Evolutionary conservation across 371 early-diverging fungal genomes (phyloP).

Genomic region (Cladochytrium tenue): DNA sequence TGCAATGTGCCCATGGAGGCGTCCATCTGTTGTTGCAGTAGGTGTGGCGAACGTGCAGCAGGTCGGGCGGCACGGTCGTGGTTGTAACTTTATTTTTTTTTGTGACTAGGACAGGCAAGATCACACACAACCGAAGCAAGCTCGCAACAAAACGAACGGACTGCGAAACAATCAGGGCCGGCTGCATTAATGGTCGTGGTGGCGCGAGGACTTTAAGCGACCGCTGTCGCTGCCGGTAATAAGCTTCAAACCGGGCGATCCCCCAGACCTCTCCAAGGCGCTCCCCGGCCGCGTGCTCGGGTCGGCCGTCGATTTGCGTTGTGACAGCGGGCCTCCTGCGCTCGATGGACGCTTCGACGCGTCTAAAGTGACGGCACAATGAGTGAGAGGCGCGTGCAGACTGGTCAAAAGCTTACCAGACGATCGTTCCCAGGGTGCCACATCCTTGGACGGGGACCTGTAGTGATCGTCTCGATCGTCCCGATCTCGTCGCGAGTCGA

Average conservation of each 20-base stretch:
- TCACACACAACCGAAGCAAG: too few species aligned
- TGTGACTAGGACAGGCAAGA: too few species aligned
- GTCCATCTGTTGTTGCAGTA: too few species aligned
- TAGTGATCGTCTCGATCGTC: not conserved
- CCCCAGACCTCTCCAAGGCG: not conserved
- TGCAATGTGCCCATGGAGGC: conserved; percentile 2
- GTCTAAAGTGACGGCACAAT: not conserved
- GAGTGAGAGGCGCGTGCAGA: not conserved
- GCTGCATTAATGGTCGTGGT: too few species aligned
- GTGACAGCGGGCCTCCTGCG: not conserved
- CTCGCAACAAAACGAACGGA: too few species aligned
- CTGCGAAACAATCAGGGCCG: too few species aligned
- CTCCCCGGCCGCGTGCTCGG: not conserved
- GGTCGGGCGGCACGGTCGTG: too few species aligned
- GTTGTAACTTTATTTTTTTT: too few species aligned
- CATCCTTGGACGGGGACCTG: not conserved
- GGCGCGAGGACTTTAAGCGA: too few species aligned
- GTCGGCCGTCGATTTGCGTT: not conserved
- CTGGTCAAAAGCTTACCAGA: not conserved
- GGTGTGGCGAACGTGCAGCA: too few species aligned
- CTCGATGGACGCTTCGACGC: not conserved
- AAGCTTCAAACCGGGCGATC: too few species aligned
- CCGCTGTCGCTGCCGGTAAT: too few species aligned
- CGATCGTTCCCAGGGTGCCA: not conserved
- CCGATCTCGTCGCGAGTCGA: not conserved